Base-by-base conservation (phyloP, 108 stramenopile genomes). In the Thalassiosira profunda region DNA sequence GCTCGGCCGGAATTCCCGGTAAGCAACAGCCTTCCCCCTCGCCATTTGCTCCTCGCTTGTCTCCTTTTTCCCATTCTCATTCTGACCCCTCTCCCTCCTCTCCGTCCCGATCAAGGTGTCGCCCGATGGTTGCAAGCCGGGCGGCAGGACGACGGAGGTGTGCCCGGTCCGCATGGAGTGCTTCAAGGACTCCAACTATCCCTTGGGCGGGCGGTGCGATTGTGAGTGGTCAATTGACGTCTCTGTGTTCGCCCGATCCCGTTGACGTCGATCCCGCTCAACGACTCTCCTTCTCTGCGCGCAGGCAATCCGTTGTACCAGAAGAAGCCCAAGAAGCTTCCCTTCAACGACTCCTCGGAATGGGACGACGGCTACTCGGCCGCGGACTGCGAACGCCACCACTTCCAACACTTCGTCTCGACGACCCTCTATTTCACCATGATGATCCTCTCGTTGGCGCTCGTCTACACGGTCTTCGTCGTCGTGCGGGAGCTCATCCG, bases 331-430 rank as follows among this genome's bases (percentile, higher is more conserved):
- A 44, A 9, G 17, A 55, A 55, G 43, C 49, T 76, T 26, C 76
- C 76, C 15, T 79, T 74, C 41, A 67, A 79, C 25, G 72, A 79
- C 44, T n/a, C n/a, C n/a, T 58, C 29, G n/a, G 77, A 79, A 49
- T 73, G 71, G 77, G 77, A 79, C 24, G 77, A 79, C 44, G 72
- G 72, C 30, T 68, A 61, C 49, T 24, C 55, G 33, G 35, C 77
- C 12, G 40, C 12, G n/a, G 72, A 79, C 42, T 79, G 77, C 72
- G 30, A 18, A 24, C 42, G 66, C 26, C 25, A 66, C 24, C 29
- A 43, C 37, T 44, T 74, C 18, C 24, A 33, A 9, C 52, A 64
- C 35, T 68, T 67, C 55, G 23, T 69, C 21, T 29, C 33, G 15
- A 62, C 55, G 1, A 53, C 26, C 14, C 63, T 76, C 36, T 40